These are phyloP conservation scores for Paraurostyla sp. DNA, from an alignment of 73 alveolate species.

Conservation along the genomic window DNA sequence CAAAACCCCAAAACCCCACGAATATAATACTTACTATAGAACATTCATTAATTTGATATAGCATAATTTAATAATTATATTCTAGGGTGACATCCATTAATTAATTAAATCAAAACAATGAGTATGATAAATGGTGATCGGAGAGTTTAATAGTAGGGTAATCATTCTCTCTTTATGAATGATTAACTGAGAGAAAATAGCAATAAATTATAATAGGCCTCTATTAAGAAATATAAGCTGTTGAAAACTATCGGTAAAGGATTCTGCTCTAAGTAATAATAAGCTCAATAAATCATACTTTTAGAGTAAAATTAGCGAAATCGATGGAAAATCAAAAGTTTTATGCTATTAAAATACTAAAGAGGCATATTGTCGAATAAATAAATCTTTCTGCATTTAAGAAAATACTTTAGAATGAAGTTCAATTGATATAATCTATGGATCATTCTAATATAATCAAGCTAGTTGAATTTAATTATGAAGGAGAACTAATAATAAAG, in stretches of 20 bases:
- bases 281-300: neutral
- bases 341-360: conserved; percentile 42
- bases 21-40: too few species aligned
- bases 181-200: too few species aligned
- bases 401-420: conserved; percentile 51
- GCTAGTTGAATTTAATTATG: conserved; percentile 65
- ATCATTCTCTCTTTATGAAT: too few species aligned
- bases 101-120: too few species aligned
- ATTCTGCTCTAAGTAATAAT: conserved; percentile 45
- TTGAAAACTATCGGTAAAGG: conserved; percentile 58
- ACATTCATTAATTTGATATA: too few species aligned
- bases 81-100: too few species aligned
- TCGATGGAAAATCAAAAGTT: conserved; percentile 28
- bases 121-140: too few species aligned
- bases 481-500: conserved; percentile 46
- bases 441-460: conserved; percentile 63
- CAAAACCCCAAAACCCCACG: too few species aligned
- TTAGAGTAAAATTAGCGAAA: conserved; percentile 53
- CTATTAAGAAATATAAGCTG: conserved; percentile 41
- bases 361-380: conserved; percentile 47
- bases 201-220: too few species aligned
- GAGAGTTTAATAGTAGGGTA: too few species aligned
- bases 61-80: too few species aligned
- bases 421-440: conserved; percentile 7
- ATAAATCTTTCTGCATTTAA: conserved; percentile 49